Base-by-base conservation (phyloP, 2,329 filamentous ascomycete genomes). In the Coniochaeta sp. region DNA sequence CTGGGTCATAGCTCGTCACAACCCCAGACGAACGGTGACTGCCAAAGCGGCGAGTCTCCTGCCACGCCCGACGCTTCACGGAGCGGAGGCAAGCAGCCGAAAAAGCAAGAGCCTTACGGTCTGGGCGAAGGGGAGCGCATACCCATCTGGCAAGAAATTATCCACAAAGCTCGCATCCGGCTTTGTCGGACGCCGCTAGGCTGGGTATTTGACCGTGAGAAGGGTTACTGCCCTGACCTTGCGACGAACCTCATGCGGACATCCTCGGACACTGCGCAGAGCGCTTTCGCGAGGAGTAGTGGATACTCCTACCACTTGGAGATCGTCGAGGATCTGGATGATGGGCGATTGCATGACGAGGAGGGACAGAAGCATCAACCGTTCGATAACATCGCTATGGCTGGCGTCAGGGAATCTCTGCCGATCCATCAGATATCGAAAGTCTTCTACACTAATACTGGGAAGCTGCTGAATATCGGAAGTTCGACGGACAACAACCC, bases 91-190 rank as follows among this genome's bases (percentile, higher is more conserved):
- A 26, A 58, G 19, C 7, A 44, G 6, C 12, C 22, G 24, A 11
- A 44, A 74, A 85, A 74, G 73, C 85, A 71, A 1, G 70, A 71
- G 38, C 72, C 74, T 0, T 80, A 80, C 55, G 78, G 77, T 0
- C 52, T 79, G 9, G 75, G 72, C 74, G 83, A 67, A 67, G 87
- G 65, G 70, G 89, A 75, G 74, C 87, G 75, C 79, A 83, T 79
- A 64, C 80, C 91, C 0, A 89, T 93, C 0, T 98, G 95, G 95
- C 95, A 98, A 71, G 93, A 99, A 71, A 92, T 96, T 44, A 88
- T 97, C 62, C 93, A 98, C 76, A 99, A 98, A 72, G 90, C 92
- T 19, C 85, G 87, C 43, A 86, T 97, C 14, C 91, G 92, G 61
- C 79, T 99, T 12, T 82, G 89, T 67, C 83, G 93, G 56, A 83